Percentiles rank a stretch among this genome's conserved stretches.
phyloP scores from a whole-genome alignment of 345 rosid genomes.

The Salix koriyanagi region DNA sequence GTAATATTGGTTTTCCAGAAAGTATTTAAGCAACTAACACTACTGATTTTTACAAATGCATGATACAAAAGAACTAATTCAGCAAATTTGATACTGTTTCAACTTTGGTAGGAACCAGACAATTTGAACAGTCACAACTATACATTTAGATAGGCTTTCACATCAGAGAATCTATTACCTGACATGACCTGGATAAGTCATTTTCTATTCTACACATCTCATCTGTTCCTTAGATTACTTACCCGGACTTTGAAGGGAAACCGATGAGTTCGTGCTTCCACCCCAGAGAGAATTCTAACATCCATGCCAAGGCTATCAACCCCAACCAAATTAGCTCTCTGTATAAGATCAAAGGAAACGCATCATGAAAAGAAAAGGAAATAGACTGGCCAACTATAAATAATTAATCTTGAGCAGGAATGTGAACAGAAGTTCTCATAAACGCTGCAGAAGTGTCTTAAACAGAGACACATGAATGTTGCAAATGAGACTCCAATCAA shows the following conservation, averaged over 20 bases:
- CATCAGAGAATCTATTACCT: background rate
- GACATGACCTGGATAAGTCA: background rate
- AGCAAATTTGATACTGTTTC: background rate
- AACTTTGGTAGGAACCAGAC: background rate
- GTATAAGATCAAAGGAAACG: conserved; percentile 9
- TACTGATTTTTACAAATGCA: too few relatives aligned
- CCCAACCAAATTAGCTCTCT: conserved; percentile 76
- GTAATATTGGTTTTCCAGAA: too few relatives aligned
- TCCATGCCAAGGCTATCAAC: conserved; percentile 93
- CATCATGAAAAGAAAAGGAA: background rate
- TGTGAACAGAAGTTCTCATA: background rate
- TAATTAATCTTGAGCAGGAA: background rate
- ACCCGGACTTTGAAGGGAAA: conserved; percentile 87
- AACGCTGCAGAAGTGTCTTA: background rate
- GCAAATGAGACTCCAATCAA: background rate
- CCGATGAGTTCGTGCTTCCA: conserved; percentile 78
- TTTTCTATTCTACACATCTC: background rate
- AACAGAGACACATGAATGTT: background rate
- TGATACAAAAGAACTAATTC: too few relatives aligned
- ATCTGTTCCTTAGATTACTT: conserved; percentile 11
- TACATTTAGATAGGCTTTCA: background rate
- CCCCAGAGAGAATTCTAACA: conserved; percentile 66
- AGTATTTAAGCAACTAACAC: too few relatives aligned
- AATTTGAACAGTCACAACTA: background rate
- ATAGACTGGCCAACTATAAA: background rate